phyloP scores from a whole-genome alignment of 164 flowering plant genomes.

The Cinnamomum chago region DNA sequence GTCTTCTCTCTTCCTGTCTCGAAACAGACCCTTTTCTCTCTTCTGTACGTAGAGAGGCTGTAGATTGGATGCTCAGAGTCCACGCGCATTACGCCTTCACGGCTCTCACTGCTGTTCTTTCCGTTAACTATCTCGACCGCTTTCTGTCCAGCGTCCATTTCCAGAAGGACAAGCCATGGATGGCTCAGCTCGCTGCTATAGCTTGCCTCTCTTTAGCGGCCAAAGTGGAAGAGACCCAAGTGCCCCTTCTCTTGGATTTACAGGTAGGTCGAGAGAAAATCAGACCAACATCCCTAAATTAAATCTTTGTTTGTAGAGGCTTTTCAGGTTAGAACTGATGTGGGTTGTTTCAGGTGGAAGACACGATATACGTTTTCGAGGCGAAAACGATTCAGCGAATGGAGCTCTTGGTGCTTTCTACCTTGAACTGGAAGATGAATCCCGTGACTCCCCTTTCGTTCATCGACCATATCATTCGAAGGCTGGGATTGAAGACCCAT shows the following conservation, averaged over 20 bases:
- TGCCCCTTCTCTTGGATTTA: constrained; percentile 70
- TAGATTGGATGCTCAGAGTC: constrained; percentile 74
- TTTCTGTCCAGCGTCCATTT: constrained; percentile 46
- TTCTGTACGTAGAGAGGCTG: constrained; percentile 44
- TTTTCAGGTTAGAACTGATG: not conserved
- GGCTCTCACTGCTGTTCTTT: constrained; percentile 64
- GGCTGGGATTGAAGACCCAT: constrained; percentile 47
- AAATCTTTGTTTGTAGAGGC: not conserved
- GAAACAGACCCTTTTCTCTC: constrained; percentile 30
- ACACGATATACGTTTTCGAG: constrained; percentile 55
- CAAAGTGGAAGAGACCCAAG: constrained; percentile 82
- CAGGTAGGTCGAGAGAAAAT: constrained; percentile 42
- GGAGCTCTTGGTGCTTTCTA: constrained; percentile 77
- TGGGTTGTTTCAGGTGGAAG: constrained; percentile 49
- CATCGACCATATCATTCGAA: constrained; percentile 57
- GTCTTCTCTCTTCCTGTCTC: constrained; percentile 2
- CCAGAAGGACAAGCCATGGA: constrained; percentile 76
- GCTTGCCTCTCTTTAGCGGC: constrained; percentile 90
- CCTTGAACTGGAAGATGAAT: constrained; percentile 85
- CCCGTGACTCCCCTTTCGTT: constrained; percentile 77
- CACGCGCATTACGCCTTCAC: constrained; percentile 53
- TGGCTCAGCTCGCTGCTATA: constrained; percentile 72
- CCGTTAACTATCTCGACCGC: constrained; percentile 73
- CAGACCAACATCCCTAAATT: not conserved
- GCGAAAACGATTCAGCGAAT: constrained; percentile 78